phyloP scores from a whole-genome alignment of 2,329 filamentous ascomycete species.

The Claviceps humidiphila region DNA sequence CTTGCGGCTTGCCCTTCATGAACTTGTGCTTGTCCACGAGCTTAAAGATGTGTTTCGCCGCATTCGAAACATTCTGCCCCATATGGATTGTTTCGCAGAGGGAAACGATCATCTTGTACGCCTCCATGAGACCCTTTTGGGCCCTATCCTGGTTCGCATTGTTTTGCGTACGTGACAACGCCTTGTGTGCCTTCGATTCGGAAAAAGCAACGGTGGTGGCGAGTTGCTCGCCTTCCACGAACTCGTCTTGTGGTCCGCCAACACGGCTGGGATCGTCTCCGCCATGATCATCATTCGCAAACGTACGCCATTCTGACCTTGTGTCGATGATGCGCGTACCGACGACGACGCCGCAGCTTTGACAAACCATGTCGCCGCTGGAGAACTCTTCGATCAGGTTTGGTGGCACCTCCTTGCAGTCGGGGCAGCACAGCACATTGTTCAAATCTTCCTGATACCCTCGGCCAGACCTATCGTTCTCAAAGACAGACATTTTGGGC shows the following conservation, averaged over 20 bases:
- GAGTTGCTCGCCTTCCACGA: slow-evolving; percentile 81
- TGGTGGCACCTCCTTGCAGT: slow-evolving; percentile 86
- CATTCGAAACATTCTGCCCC: slow-evolving; percentile 68
- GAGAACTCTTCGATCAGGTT: slow-evolving; percentile 89
- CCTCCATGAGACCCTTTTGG: slow-evolving; percentile 67
- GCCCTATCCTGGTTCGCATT: slow-evolving; percentile 74
- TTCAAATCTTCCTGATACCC: slow-evolving; percentile 65
- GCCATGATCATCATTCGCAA: slow-evolving; percentile 94
- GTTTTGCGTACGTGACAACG: slow-evolving; percentile 73
- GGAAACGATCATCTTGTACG: slow-evolving; percentile 79
- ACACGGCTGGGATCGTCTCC: slow-evolving; percentile 97
- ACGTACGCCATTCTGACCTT: slow-evolving; percentile 96
- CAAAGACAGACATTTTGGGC: slow-evolving; percentile 33
- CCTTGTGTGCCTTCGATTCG: slow-evolving; percentile 56
- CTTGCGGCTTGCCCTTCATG: slow-evolving; percentile 90
- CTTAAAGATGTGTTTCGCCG: slow-evolving; percentile 92
- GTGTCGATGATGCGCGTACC: slow-evolving; percentile 88
- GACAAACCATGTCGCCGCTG: slow-evolving; percentile 84
- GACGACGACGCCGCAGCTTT: slow-evolving; percentile 80
- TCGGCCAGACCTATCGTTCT: slow-evolving; percentile 17
- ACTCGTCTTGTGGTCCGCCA: slow-evolving; percentile 79
- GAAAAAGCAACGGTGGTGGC: slow-evolving; percentile 79
- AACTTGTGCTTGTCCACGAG: slow-evolving; percentile 82
- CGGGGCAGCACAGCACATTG: slow-evolving; percentile 71
- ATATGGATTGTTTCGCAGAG: slow-evolving; percentile 79